phyloP scores from a whole-genome alignment of 805 yeast genomes.

The Starmerella sirachaensis region DNA sequence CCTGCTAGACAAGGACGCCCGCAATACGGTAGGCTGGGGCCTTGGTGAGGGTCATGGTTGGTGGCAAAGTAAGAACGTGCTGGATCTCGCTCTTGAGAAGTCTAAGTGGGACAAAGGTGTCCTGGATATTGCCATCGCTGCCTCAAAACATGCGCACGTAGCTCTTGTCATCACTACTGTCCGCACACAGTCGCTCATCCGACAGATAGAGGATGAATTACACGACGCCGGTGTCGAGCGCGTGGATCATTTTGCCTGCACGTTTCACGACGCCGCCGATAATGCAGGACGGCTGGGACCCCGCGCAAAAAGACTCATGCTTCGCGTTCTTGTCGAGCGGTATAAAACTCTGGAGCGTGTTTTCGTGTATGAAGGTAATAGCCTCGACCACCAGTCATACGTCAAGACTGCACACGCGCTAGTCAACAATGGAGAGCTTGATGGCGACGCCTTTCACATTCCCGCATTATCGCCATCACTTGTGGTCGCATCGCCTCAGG shows the following conservation, averaged over 20 bases:
- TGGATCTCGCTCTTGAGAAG: constrained; percentile 10
- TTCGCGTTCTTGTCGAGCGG: constrained; percentile 16
- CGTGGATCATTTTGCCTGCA: constrained; percentile 17
- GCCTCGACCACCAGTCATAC: constrained; percentile 10
- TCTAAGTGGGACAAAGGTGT: constrained; percentile 17
- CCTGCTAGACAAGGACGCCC: constrained; percentile 12
- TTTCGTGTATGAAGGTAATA: constrained; percentile 16
- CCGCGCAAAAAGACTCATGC: constrained; percentile 9
- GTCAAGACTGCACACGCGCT: constrained; percentile 1
- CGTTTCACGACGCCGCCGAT: too few species aligned
- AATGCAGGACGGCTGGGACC: constrained; percentile 1
- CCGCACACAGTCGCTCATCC: constrained; percentile 8
- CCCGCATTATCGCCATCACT: constrained; percentile 2
- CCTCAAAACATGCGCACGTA: not conserved
- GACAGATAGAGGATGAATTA: constrained; percentile 11
- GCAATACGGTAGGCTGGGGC: constrained; percentile 11
- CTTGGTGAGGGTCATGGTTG: constrained; percentile 13
- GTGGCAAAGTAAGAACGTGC: constrained; percentile 15
- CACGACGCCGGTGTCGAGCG: constrained; percentile 8
- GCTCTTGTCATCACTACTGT: constrained; percentile 19
- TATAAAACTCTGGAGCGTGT: constrained; percentile 12
- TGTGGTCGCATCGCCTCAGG: constrained; percentile 7
- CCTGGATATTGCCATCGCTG: constrained; percentile 12
- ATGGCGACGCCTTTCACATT: constrained; percentile 9
- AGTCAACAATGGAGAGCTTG: constrained; percentile 11